A percentile compares a stretch with the other conserved stretches of the same genome.
Evolutionary conservation across 2,329 filamentous ascomycete genomes (phyloP).

Genomic region (Polytolypa hystricis): DNA sequence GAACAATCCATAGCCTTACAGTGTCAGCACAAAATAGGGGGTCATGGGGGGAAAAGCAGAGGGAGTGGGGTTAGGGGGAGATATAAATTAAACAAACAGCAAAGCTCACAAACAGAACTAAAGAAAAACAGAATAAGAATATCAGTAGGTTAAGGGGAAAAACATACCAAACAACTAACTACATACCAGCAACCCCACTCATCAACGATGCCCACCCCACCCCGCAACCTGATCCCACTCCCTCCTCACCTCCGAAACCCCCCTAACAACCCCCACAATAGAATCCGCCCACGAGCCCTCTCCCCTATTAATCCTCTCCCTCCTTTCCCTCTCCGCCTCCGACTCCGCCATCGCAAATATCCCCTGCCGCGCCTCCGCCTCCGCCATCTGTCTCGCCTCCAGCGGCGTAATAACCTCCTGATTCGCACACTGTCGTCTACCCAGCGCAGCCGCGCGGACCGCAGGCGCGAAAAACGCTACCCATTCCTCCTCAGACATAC

Average conservation of each 20-base stretch:
- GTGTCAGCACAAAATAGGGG: too few relatives aligned
- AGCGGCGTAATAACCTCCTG: constrained; percentile 11
- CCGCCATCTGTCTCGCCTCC: neutral
- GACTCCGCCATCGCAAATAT: constrained; percentile 1
- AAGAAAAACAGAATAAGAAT: too few relatives aligned
- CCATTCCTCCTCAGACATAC: constrained; percentile 18
- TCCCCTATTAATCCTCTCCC: constrained; percentile 15
- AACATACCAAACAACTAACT: too few relatives aligned
- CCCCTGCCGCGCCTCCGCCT: neutral
- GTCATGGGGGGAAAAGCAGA: too few relatives aligned
- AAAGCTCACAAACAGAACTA: too few relatives aligned
- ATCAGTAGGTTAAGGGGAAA: too few relatives aligned
- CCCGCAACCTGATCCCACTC: constrained; percentile 21
- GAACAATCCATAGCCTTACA: too few relatives aligned
- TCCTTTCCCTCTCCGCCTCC: constrained; percentile 13
- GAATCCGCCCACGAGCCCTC: constrained; percentile 44
- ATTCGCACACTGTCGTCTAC: constrained; percentile 15
- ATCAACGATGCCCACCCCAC: constrained; percentile 14
- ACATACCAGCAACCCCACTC: constrained; percentile 7
- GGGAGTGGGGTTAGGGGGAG: too few relatives aligned
- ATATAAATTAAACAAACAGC: too few relatives aligned
- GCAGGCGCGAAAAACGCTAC: constrained; percentile 24
- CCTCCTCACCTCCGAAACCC: constrained; percentile 49
- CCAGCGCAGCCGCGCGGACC: constrained; percentile 27
- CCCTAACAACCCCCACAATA: constrained; percentile 56